These are phyloP conservation scores for Balakata baccata DNA, from an alignment of 345 rosid genomes.

Conservation along the genomic window DNA sequence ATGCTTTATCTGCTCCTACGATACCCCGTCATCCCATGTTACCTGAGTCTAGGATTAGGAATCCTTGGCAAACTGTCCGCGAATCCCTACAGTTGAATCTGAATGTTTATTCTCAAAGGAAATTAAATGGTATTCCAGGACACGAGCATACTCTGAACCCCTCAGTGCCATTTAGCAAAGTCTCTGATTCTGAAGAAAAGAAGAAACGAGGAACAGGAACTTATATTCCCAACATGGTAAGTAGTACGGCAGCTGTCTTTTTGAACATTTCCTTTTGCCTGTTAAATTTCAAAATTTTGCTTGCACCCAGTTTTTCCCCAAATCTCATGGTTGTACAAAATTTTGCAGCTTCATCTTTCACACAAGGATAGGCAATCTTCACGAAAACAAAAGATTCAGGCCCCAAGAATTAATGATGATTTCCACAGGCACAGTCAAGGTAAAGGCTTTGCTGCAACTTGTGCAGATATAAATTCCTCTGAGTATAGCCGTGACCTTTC, in stretches of 20 bases:
- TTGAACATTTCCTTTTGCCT: neutral
- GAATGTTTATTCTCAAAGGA: conserved; percentile 16
- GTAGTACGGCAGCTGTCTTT: neutral
- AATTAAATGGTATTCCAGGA: conserved; percentile 8
- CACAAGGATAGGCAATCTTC: conserved; percentile 10
- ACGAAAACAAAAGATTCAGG: conserved; percentile 16
- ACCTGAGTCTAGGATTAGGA: conserved; percentile 10
- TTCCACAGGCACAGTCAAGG: conserved; percentile 1
- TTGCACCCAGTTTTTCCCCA: neutral
- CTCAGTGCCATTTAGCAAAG: neutral
- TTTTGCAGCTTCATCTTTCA: conserved; percentile 22
- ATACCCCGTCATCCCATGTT: conserved; percentile 9
- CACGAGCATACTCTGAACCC: conserved; percentile 8
- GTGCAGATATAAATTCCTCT: neutral
- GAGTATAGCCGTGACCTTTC: conserved; percentile 19
- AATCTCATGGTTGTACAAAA: neutral
- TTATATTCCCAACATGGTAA: conserved; percentile 34
- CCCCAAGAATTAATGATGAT: conserved; percentile 3
- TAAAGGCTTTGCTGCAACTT: conserved; percentile 17
- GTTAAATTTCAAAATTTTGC: neutral
- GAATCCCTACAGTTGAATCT: conserved; percentile 15
- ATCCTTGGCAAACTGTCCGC: conserved; percentile 16
- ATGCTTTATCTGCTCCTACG: neutral
- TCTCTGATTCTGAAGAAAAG: conserved; percentile 17
- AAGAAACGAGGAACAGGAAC: conserved; percentile 29